Conservation (phyloP, 2,329 filamentous ascomycete species). For the Colletotrichum truncatum region DNA sequence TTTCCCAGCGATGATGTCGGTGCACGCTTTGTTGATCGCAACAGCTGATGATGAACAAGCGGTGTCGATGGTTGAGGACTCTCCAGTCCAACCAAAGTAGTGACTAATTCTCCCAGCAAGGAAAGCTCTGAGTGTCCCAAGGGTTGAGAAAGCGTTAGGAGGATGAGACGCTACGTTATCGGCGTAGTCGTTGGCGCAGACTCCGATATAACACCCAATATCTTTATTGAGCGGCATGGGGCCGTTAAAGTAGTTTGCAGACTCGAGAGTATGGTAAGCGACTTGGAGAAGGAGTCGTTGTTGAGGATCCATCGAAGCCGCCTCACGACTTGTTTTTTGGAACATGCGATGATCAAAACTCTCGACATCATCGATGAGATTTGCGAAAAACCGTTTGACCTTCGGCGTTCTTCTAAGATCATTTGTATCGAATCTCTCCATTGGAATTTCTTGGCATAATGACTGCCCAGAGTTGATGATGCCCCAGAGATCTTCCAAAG, state of each 20-base stretch:
- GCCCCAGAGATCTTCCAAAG: background rate
- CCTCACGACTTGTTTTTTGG: conserved; percentile 39
- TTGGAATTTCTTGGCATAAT: background rate
- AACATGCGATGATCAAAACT: conserved; percentile 52
- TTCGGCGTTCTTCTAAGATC: background rate
- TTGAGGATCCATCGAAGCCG: conserved; percentile 41
- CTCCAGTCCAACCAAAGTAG: conserved; percentile 46
- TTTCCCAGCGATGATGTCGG: conserved; percentile 36
- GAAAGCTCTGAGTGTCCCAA: conserved; percentile 44
- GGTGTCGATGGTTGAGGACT: conserved; percentile 44
- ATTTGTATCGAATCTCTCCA: background rate
- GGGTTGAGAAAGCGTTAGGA: conserved; percentile 27
- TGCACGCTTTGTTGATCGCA: conserved; percentile 45
- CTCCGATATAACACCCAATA: conserved; percentile 35
- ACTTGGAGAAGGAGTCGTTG: conserved; percentile 43
- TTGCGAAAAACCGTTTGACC: background rate
- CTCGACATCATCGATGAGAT: conserved; percentile 33
- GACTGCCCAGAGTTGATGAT: background rate
- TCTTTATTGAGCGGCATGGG: conserved; percentile 38
- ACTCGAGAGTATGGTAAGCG: conserved; percentile 43
- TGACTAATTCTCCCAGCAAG: conserved; percentile 43
- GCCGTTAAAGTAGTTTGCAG: conserved; percentile 33
- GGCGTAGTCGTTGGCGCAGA: conserved; percentile 31
- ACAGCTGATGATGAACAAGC: conserved; percentile 49
- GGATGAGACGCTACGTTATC: conserved; percentile 33